These are phyloP conservation scores for Akanthomyces uredinophilus DNA, from an alignment of 2,329 filamentous ascomycete species.

Conservation along the genomic window DNA sequence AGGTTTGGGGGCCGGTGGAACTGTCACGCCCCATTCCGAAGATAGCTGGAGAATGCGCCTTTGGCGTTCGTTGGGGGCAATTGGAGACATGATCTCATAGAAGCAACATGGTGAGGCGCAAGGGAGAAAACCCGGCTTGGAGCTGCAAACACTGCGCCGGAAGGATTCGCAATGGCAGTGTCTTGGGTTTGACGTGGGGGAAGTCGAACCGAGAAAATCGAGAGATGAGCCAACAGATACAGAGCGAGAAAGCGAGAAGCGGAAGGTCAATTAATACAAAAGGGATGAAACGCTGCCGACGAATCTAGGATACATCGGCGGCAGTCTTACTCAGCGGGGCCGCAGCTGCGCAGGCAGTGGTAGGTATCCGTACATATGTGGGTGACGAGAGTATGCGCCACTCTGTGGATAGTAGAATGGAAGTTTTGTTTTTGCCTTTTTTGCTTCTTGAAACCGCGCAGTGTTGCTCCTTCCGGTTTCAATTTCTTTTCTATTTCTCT, in stretches of 20 bases:
- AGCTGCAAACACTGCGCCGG: not conserved
- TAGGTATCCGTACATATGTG: not conserved
- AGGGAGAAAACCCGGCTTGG: not conserved
- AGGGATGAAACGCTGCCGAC: conserved; percentile 2
- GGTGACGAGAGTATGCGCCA: too few relatives aligned
- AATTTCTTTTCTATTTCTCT: too few relatives aligned
- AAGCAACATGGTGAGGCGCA: conserved; percentile 4
- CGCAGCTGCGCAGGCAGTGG: not conserved
- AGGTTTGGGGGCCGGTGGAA: conserved; percentile 35
- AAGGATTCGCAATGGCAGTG: not conserved
- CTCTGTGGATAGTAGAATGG: too few relatives aligned
- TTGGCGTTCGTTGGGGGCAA: conserved; percentile 34
- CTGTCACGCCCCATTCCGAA: conserved; percentile 43
- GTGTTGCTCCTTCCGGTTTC: too few relatives aligned
- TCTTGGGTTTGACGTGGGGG: not conserved
- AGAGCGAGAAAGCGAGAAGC: not conserved
- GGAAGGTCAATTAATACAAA: not conserved
- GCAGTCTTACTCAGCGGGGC: conserved; percentile 12
- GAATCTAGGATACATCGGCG: not conserved
- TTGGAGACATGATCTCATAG: conserved; percentile 8
- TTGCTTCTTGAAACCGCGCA: too few relatives aligned
- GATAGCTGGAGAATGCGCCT: conserved; percentile 46
- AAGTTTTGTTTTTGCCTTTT: too few relatives aligned
- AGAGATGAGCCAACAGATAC: not conserved
- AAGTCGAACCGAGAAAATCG: not conserved